phyloP scores from a whole-genome alignment of 2,329 filamentous ascomycete species.

The Monosporascus sp. region DNA sequence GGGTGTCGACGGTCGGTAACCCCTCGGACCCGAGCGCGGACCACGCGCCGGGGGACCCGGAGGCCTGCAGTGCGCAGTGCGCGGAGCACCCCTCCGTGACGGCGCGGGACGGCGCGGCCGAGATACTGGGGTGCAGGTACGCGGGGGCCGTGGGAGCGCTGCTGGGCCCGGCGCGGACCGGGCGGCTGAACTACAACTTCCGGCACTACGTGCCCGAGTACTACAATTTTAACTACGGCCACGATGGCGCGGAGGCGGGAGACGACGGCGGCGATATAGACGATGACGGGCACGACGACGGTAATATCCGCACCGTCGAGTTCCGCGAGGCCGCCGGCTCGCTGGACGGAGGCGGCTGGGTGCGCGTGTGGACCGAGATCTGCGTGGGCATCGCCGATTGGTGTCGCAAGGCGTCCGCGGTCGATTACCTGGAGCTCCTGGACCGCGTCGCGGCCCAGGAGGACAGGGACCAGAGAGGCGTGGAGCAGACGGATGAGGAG shows the following conservation, averaged over 20 bases:
- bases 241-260: no score
- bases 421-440: slow-evolving; percentile 18
- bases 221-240: not conserved
- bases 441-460: slow-evolving; percentile 22
- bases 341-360: slow-evolving; percentile 28
- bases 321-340: slow-evolving; percentile 31
- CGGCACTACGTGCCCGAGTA: slow-evolving; percentile 4
- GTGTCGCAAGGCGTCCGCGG: slow-evolving; percentile 5
- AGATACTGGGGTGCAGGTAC: slow-evolving; percentile 19
- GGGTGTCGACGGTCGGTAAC: slow-evolving; percentile 5
- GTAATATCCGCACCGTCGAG: slow-evolving; percentile 23
- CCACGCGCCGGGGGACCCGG: not conserved
- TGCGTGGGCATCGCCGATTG: slow-evolving; percentile 24
- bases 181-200: slow-evolving; percentile 21
- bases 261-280: not conserved
- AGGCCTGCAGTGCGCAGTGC: not conserved
- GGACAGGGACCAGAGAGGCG: slow-evolving; percentile 16
- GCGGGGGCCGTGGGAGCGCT: slow-evolving; percentile 17
- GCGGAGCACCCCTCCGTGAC: not conserved
- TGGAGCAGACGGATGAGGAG: slow-evolving; percentile 1
- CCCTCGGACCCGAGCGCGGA: slow-evolving; percentile 2
- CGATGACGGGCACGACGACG: not conserved
- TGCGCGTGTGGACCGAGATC: slow-evolving; percentile 15
- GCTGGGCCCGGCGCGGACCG: not conserved
- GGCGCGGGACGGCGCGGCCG: slow-evolving; percentile 9